A percentile compares a stretch with the other conserved stretches of the same genome.
phyloP scores from a whole-genome alignment of 1,139 yeast genomes.

The Geotrichum cucujoidarum region DNA sequence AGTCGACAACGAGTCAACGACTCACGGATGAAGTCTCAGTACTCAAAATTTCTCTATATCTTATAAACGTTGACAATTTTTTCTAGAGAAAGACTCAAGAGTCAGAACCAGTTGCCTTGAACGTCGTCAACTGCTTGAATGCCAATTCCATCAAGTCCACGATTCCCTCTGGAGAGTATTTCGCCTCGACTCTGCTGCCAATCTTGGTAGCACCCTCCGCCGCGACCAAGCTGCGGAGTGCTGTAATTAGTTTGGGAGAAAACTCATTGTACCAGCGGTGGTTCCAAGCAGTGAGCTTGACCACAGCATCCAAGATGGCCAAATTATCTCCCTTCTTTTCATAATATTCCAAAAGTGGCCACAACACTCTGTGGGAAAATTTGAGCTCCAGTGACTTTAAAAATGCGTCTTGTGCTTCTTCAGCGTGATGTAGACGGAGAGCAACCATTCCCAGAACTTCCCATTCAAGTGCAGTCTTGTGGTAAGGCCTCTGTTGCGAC shows the following conservation, averaged over 20 bases:
- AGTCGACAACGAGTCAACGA: too few relatives aligned
- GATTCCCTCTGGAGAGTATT: slow-evolving; percentile 62
- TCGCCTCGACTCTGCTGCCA: slow-evolving; percentile 69
- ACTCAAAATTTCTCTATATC: too few relatives aligned
- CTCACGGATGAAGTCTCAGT: too few relatives aligned
- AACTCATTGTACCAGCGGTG: slow-evolving; percentile 96
- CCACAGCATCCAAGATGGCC: slow-evolving; percentile 53
- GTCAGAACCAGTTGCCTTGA: slow-evolving; percentile 41
- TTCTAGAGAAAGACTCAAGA: too few relatives aligned
- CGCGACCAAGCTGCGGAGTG: slow-evolving; percentile 57
- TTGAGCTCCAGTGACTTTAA: slow-evolving; percentile 68
- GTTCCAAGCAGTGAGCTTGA: slow-evolving; percentile 84
- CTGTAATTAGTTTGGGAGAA: slow-evolving; percentile 57
- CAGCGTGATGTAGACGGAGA: slow-evolving; percentile 67
- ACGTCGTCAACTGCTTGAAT: slow-evolving; percentile 47
- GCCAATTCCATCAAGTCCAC: slow-evolving; percentile 50
- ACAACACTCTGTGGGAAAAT: slow-evolving; percentile 76
- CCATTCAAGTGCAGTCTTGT: slow-evolving; percentile 88
- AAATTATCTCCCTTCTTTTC: slow-evolving; percentile 23
- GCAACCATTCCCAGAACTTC: slow-evolving; percentile 83
- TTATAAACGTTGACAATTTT: too few relatives aligned
- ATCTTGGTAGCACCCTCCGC: slow-evolving; percentile 77
- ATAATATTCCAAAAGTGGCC: slow-evolving; percentile 67
- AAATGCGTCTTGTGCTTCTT: slow-evolving; percentile 78
- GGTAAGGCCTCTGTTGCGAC: slow-evolving; percentile 67